Conservation (phyloP, 495 filamentous ascomycete genomes). For the Neurospora sp. region DNA sequence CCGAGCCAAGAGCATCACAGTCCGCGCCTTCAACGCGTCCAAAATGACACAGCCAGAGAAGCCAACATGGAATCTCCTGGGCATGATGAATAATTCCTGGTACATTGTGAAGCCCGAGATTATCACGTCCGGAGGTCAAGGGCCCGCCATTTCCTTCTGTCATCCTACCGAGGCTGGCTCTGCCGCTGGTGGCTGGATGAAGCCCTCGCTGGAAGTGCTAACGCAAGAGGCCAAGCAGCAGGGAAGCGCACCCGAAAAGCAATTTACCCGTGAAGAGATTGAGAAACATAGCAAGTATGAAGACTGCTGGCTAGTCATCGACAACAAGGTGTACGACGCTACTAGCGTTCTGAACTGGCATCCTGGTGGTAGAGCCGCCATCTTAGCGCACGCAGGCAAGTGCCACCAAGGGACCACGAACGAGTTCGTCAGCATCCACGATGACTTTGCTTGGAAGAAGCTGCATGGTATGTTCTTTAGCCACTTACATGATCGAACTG, state of each 20-base stretch:
- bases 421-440: conserved; percentile 6
- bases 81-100: conserved; percentile 13
- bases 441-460: conserved; percentile 4
- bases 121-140: not conserved
- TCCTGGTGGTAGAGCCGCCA: conserved; percentile 50
- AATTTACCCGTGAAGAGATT: conserved; percentile 29
- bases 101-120: conserved; percentile 7
- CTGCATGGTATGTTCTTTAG: not conserved
- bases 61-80: conserved; percentile 3
- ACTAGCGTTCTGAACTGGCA: conserved; percentile 62
- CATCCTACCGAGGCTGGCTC: conserved; percentile 8
- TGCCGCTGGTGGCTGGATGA: conserved; percentile 6
- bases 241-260: conserved; percentile 1
- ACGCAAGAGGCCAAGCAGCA: conserved; percentile 3
- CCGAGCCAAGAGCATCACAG: not conserved
- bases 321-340: conserved; percentile 65
- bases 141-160: not conserved
- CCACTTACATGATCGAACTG: not conserved
- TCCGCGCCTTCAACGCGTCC: conserved; percentile 1
- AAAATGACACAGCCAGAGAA: conserved; percentile 7
- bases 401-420: conserved; percentile 5
- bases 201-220: conserved; percentile 5
- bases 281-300: conserved; percentile 55
- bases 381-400: conserved; percentile 4
- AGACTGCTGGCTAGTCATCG: conserved; percentile 59